phyloP scores from a whole-genome alignment of 495 filamentous ascomycete species.

The Penicillium argentinense region DNA sequence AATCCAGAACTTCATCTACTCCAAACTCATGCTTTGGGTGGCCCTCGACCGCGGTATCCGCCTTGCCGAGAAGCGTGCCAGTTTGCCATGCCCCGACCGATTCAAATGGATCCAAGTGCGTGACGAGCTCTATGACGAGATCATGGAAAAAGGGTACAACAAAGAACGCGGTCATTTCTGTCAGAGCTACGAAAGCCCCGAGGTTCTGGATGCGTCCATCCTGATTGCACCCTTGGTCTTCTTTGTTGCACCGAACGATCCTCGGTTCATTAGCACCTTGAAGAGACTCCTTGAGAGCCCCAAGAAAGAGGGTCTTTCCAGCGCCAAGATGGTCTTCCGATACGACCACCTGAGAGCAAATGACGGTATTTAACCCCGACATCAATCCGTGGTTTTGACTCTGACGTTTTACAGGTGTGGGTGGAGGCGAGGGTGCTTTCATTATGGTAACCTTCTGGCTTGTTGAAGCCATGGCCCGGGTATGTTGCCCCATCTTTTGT shows the following conservation, averaged over 20 bases:
- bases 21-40: constrained; percentile 76
- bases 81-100: constrained; percentile 66
- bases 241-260: constrained; percentile 73
- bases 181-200: constrained; percentile 68
- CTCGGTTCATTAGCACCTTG: constrained; percentile 66
- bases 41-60: constrained; percentile 70
- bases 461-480: constrained; percentile 71
- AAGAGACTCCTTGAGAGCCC: constrained; percentile 64
- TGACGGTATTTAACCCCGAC: constrained; percentile 49
- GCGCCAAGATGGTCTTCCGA: constrained; percentile 68
- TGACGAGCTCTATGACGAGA: constrained; percentile 67
- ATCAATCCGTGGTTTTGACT: constrained; percentile 10
- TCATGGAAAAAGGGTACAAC: constrained; percentile 71
- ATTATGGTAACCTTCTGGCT: constrained; percentile 80
- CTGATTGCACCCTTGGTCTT: constrained; percentile 73
- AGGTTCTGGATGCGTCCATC: constrained; percentile 67
- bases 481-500: constrained; percentile 19
- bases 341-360: constrained; percentile 65
- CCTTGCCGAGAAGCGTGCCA: constrained; percentile 64
- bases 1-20: constrained; percentile 72
- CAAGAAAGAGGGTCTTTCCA: constrained; percentile 70
- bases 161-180: constrained; percentile 61
- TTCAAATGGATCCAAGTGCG: constrained; percentile 58
- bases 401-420: constrained; percentile 54
- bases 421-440: constrained; percentile 72